A percentile compares a stretch with the other conserved stretches of the same genome.
These are phyloP conservation scores for Rehmannia glutinosa DNA, from an alignment of 257 asterid species.

Conservation along the genomic window DNA sequence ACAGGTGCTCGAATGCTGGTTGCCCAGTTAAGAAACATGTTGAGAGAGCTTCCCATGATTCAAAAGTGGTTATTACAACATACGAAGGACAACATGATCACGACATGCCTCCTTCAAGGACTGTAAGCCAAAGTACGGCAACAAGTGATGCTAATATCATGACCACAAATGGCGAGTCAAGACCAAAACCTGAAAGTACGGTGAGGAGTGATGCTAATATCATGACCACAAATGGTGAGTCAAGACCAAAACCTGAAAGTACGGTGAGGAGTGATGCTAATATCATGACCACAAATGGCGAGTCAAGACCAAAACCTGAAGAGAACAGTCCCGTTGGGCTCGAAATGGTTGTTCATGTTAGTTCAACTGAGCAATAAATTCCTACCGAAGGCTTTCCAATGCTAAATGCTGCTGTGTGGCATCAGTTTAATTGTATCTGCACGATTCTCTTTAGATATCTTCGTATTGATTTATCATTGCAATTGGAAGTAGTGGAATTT, in stretches of 20 bases:
- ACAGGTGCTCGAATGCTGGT: conserved; percentile 79
- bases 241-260: conserved; percentile 45
- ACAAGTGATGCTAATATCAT: conserved; percentile 28
- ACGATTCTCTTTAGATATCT: conserved; percentile 5
- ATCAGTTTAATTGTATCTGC: conserved; percentile 1
- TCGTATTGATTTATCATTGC: conserved; percentile 1
- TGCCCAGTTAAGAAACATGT: conserved; percentile 91
- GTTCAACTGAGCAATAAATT: conserved; percentile 40
- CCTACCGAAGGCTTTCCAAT: neutral
- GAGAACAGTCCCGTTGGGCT: conserved; percentile 40
- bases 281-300: conserved; percentile 32
- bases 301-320: conserved; percentile 43
- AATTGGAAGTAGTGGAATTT: conserved; percentile 11
- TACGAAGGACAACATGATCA: conserved; percentile 83
- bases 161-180: conserved; percentile 38
- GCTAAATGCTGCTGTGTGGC: neutral
- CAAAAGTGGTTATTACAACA: conserved; percentile 67
- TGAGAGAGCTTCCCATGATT: conserved; percentile 82
- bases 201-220: too few species aligned
- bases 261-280: too few species aligned
- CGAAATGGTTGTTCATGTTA: conserved; percentile 57
- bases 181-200: conserved; percentile 44
- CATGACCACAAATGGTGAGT: conserved; percentile 34
- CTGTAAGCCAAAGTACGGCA: conserved; percentile 34
- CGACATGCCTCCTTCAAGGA: conserved; percentile 50